phyloP scores from a whole-genome alignment of 805 yeast genomes.

The Candida vartiovaarae region DNA sequence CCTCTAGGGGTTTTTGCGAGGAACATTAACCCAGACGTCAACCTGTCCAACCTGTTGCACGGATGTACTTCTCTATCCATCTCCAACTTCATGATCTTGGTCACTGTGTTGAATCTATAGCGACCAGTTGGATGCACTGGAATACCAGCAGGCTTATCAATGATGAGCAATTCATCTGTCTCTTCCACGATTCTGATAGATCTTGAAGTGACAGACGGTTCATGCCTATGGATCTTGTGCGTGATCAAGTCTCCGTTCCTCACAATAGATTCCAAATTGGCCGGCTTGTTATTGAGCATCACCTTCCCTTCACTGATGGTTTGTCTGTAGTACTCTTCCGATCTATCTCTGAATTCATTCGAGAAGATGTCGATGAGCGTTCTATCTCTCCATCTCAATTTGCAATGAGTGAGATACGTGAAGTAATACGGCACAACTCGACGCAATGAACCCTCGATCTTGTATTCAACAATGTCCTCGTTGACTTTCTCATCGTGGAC shows the following conservation, averaged over 20 bases:
- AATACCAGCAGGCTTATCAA: slow-evolving; percentile 91
- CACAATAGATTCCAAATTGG: slow-evolving; percentile 57
- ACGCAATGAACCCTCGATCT: slow-evolving; percentile 54
- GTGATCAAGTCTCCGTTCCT: slow-evolving; percentile 77
- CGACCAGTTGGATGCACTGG: slow-evolving; percentile 97
- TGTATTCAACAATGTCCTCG: slow-evolving; percentile 45
- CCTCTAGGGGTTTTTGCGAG: slow-evolving; percentile 29
- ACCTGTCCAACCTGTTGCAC: slow-evolving; percentile 81
- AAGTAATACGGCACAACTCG: slow-evolving; percentile 79
- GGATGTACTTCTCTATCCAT: slow-evolving; percentile 56
- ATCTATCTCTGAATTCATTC: slow-evolving; percentile 78
- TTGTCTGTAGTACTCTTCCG: slow-evolving; percentile 54
- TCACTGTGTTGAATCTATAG: slow-evolving; percentile 66
- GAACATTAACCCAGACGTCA: slow-evolving; percentile 93
- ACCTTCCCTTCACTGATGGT: slow-evolving; percentile 62
- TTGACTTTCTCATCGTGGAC: slow-evolving; percentile 12
- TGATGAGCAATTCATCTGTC: slow-evolving; percentile 68
- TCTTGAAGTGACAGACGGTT: slow-evolving; percentile 42
- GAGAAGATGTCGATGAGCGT: slow-evolving; percentile 73
- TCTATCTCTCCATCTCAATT: slow-evolving; percentile 86
- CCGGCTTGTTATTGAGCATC: slow-evolving; percentile 57
- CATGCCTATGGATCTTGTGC: slow-evolving; percentile 79
- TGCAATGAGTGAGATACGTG: slow-evolving; percentile 86
- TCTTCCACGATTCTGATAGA: slow-evolving; percentile 38
- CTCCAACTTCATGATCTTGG: slow-evolving; percentile 71